Conservation (phyloP, 352 stramenopile species). For the Peronosclerospora sorghi region DNA sequence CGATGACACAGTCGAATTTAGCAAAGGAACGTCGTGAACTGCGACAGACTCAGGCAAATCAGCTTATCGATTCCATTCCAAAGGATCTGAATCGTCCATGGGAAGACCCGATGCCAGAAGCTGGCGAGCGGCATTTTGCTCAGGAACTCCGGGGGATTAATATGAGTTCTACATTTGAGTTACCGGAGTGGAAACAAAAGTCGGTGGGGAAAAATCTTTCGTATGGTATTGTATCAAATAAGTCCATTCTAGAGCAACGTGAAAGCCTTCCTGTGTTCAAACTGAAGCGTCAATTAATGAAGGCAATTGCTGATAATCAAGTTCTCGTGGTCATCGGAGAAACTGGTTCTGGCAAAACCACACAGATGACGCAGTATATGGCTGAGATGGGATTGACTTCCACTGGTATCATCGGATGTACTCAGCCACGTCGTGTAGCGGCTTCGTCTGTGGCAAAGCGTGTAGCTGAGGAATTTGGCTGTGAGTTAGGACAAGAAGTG, state of each 20-base stretch:
- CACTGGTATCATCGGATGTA: slow-evolving; percentile 95
- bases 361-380: slow-evolving; percentile 99
- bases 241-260: slow-evolving; percentile 94
- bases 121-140: slow-evolving; percentile 95
- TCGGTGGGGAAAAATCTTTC: slow-evolving; percentile 93
- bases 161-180: slow-evolving; percentile 81
- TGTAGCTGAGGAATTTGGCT: slow-evolving; percentile 95
- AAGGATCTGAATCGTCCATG: slow-evolving; percentile 98
- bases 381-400: slow-evolving; percentile 95
- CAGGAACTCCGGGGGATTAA: slow-evolving; percentile 91
- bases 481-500: slow-evolving; percentile 87
- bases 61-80: slow-evolving; percentile 93
- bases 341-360: slow-evolving; percentile 98
- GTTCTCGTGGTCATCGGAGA: slow-evolving; percentile 98
- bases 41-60: slow-evolving; percentile 93
- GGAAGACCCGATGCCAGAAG: slow-evolving; percentile 97
- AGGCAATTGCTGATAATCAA: slow-evolving; percentile 92
- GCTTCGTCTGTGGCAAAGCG: slow-evolving; percentile 96
- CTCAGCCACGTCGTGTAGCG: slow-evolving; percentile 95
- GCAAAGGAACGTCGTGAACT: slow-evolving; percentile 97
- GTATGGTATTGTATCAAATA: slow-evolving; percentile 93
- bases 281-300: slow-evolving; percentile 93
- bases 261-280: slow-evolving; percentile 94
- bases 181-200: slow-evolving; percentile 97
- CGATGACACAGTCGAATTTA: slow-evolving; percentile 93